Percentiles rank a stretch among this genome's conserved stretches.
These are phyloP conservation scores for Theobroma grandiflorum DNA, from an alignment of 441 rosid species.

Conservation along the genomic window DNA sequence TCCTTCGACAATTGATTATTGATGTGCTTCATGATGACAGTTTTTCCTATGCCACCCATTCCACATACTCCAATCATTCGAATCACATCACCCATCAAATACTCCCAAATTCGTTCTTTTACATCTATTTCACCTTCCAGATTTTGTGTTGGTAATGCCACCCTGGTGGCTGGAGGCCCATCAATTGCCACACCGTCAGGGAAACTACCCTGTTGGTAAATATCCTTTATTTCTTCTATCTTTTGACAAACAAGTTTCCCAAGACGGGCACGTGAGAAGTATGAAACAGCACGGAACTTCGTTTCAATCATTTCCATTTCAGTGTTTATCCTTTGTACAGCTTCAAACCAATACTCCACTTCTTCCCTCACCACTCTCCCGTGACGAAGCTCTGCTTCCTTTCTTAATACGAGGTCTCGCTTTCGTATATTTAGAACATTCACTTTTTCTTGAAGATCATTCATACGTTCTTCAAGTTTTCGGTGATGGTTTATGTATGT, in stretches of 20 bases:
- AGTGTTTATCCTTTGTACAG: not conserved
- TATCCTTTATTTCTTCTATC: not conserved
- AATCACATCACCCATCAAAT: not conserved
- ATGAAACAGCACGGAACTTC: not conserved
- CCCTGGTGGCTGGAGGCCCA: no score
- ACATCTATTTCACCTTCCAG: no score
- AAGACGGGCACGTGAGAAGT: not conserved
- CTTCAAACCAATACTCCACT: constrained; percentile 14
- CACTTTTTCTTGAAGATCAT: not conserved
- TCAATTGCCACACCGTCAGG: not conserved
- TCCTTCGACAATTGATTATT: not conserved
- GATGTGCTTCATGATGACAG: no score
- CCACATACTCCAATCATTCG: constrained; percentile 16
- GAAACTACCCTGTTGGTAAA: not conserved
- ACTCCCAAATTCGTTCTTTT: no score
- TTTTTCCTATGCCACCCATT: no score
- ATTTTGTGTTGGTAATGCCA: no score
- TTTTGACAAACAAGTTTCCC: not conserved
- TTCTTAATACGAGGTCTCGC: not conserved
- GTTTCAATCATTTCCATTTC: not conserved
- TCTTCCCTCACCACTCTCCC: constrained; percentile 9
- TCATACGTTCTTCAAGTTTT: constrained; percentile 11
- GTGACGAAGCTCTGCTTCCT: not conserved
- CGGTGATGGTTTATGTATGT: not conserved
- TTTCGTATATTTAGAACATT: not conserved